Percentiles rank a stretch among this genome's conserved stretches.
Conservation (phyloP, 2,329 filamentous ascomycete genomes). For the Drechslerella dactyloides region DNA sequence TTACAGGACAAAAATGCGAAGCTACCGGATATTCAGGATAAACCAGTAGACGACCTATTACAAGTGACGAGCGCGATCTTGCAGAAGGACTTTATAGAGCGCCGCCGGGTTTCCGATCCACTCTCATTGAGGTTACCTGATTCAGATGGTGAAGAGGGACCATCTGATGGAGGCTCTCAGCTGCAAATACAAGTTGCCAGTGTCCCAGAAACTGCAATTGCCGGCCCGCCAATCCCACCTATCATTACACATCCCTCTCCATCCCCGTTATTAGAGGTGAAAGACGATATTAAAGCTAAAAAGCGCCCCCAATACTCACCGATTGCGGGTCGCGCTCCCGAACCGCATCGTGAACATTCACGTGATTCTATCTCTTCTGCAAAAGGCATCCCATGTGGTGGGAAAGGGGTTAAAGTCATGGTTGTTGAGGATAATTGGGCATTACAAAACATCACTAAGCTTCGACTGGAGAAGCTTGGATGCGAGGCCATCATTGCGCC, state of each 20-base stretch:
- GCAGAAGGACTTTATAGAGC: conserved; percentile 41
- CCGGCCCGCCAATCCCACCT: not conserved
- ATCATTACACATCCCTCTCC: conserved; percentile 23
- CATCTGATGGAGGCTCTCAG: not conserved
- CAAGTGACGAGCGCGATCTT: conserved; percentile 40
- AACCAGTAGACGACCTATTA: conserved; percentile 35
- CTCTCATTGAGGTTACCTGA: conserved; percentile 39
- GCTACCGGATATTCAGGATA: conserved; percentile 20
- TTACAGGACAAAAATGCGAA: conserved; percentile 19
- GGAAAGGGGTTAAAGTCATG: conserved; percentile 52
- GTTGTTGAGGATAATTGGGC: conserved; percentile 55
- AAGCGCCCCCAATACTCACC: conserved; percentile 45
- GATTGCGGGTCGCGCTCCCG: conserved; percentile 14
- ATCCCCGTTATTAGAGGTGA: conserved; percentile 11
- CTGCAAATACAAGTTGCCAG: not conserved
- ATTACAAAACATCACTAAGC: conserved; percentile 52
- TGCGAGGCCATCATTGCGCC: conserved; percentile 53
- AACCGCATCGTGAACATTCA: conserved; percentile 33
- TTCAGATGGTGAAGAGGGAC: conserved; percentile 42
- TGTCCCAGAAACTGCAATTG: conserved; percentile 2
- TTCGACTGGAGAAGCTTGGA: conserved; percentile 52
- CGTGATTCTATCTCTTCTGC: conserved; percentile 37
- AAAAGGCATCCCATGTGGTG: conserved; percentile 18
- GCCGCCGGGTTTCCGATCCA: conserved; percentile 38
- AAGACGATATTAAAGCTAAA: conserved; percentile 10